Conservation (phyloP, 2,329 filamentous ascomycete species). For the Phyllosticta capitalensis region DNA sequence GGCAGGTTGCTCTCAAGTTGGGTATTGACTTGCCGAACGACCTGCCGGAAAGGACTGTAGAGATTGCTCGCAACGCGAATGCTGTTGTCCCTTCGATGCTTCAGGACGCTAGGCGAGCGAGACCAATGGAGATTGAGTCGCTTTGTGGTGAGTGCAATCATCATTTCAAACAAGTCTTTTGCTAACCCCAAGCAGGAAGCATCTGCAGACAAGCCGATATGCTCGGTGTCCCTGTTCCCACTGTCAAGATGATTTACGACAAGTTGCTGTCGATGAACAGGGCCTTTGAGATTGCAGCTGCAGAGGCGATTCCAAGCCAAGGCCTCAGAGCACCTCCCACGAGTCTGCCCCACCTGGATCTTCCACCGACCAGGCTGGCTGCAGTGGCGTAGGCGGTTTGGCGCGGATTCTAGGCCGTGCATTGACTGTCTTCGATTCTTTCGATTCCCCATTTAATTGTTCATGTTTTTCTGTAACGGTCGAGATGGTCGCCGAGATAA, state of each 20-base stretch:
- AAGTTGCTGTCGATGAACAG: slow-evolving; percentile 6
- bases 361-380: not conserved
- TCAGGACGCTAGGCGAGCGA: slow-evolving; percentile 15
- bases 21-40: slow-evolving; percentile 12
- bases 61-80: slow-evolving; percentile 12
- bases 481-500: not conserved
- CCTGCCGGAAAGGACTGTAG: slow-evolving; percentile 12
- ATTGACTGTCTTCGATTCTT: not conserved
- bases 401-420: not conserved
- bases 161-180: not conserved
- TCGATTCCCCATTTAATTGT: not conserved
- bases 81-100: slow-evolving; percentile 17
- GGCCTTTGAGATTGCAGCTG: not conserved
- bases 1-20: slow-evolving; percentile 13
- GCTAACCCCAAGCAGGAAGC: not conserved
- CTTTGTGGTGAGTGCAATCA: slow-evolving; percentile 14
- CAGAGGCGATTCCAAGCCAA: not conserved
- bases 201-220: slow-evolving; percentile 2
- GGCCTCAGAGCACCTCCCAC: not conserved
- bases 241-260: slow-evolving; percentile 7
- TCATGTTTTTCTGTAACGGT: not conserved
- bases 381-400: not conserved
- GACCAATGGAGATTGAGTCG: slow-evolving; percentile 17
- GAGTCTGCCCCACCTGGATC: not conserved
- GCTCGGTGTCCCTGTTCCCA: slow-evolving; percentile 5